A percentile compares a stretch with the other conserved stretches of the same genome.
Evolutionary conservation across 2,329 filamentous ascomycete species (phyloP).

Genomic region (Colletotrichum phormii): DNA sequence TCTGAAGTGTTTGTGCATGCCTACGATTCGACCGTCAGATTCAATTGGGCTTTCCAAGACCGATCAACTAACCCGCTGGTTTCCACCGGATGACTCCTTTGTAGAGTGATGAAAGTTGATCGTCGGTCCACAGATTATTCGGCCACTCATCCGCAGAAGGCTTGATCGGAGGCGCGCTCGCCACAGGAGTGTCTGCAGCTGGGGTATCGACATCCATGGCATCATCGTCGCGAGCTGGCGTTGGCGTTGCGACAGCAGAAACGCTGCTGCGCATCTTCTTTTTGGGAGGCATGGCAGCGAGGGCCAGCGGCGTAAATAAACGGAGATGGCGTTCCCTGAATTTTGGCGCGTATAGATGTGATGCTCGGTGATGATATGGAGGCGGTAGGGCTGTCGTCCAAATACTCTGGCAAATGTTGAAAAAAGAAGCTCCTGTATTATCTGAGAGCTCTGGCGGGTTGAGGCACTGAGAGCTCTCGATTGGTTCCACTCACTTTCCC

Average conservation of each 20-base stretch:
- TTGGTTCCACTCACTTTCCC: not conserved
- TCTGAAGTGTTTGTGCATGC: constrained; percentile 93
- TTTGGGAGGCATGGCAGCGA: constrained; percentile 71
- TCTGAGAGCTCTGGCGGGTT: not conserved
- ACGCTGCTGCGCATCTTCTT: constrained; percentile 72
- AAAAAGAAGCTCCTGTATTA: not conserved
- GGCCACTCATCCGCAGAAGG: constrained; percentile 51
- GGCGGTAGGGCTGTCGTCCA: not conserved
- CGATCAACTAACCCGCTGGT: constrained; percentile 76
- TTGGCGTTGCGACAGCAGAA: constrained; percentile 68
- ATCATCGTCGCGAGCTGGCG: constrained; percentile 66
- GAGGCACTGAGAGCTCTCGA: constrained; percentile 2
- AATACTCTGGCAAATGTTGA: not conserved
- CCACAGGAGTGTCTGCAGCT: constrained; percentile 61
- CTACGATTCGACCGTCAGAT: constrained; percentile 54
- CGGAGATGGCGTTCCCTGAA: not conserved
- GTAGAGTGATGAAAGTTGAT: constrained; percentile 92
- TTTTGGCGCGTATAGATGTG: not conserved
- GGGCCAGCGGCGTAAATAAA: not conserved
- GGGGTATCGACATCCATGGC: constrained; percentile 70
- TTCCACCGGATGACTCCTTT: constrained; percentile 96
- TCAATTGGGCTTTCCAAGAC: not conserved
- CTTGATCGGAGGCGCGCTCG: constrained; percentile 52
- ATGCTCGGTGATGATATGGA: not conserved
- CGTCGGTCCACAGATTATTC: constrained; percentile 90